These are phyloP conservation scores for Furcasterigmium sp. DNA, from an alignment of 2,329 filamentous ascomycete genomes.

Conservation along the genomic window DNA sequence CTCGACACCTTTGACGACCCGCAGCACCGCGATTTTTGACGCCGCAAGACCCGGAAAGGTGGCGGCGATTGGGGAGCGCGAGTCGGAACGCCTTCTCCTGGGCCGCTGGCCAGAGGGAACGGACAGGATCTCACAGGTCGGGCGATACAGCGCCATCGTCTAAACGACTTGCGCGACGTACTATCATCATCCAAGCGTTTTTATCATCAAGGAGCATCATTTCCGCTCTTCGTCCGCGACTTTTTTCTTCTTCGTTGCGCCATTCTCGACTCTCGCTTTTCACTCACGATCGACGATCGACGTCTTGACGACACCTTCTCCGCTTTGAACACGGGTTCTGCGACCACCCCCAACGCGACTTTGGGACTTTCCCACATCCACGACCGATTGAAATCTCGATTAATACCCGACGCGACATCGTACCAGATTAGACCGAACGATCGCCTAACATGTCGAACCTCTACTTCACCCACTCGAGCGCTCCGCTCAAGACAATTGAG, in stretches of 20 bases:
- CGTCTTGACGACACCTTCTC: slow-evolving; percentile 1
- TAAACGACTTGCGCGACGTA: slow-evolving; percentile 21
- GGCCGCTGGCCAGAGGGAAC: slow-evolving; percentile 34
- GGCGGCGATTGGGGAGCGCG: slow-evolving; percentile 34
- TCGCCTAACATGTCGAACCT: slow-evolving; percentile 77
- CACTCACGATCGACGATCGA: slow-evolving; percentile 3
- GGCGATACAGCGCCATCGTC: slow-evolving; percentile 37
- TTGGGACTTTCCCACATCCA: slow-evolving; percentile 3
- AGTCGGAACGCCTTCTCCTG: slow-evolving; percentile 35
- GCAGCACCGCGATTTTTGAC: slow-evolving; percentile 29
- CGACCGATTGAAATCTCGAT: neutral
- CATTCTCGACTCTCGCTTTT: slow-evolving; percentile 10
- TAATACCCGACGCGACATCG: neutral
- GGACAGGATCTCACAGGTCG: slow-evolving; percentile 14
- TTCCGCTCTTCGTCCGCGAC: slow-evolving; percentile 11
- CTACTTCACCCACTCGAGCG: slow-evolving; percentile 85
- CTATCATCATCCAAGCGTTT: slow-evolving; percentile 24
- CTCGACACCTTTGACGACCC: slow-evolving; percentile 28
- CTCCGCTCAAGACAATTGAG: slow-evolving; percentile 93
- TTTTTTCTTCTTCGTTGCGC: slow-evolving; percentile 17
- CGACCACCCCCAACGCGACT: slow-evolving; percentile 5
- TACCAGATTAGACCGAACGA: neutral
- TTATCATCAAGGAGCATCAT: slow-evolving; percentile 9
- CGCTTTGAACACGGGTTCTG: neutral
- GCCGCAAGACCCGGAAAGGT: slow-evolving; percentile 22